Evolutionary conservation across 805 yeast species (phyloP), one percentile per base, ranked within the genome.

Genomic region (Candida nitratophila): DNA sequence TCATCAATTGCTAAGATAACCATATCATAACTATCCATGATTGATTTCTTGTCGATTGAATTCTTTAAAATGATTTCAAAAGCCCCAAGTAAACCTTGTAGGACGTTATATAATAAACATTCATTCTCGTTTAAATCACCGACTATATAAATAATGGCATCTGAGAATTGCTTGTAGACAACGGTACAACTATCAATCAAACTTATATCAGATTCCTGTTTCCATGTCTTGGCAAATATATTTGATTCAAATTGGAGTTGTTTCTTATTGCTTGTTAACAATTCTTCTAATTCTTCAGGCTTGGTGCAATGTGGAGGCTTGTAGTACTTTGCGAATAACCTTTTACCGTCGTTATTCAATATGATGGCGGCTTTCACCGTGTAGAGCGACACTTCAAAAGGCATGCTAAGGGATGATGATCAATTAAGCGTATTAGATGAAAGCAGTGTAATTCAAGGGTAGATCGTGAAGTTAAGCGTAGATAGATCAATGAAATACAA

Each of bases 1-100:
- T 93, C 98, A 63, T 93, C 99, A 37, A 90, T 76, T 4, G 95
- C 86, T 61, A 93, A 74, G 37, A 87, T 72, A 33, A 89, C 83
- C 71, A 86, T 73, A 64, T 93, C 99, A 60, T 83, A 93, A 60
- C 83, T 78, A 51, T 86, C 96, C 55, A 81, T 76, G 39, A 91
- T 68, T 3, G 90, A 76, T 51, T 81, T 74, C 61, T 81, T 86
- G 64, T 93, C 98, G 49, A 90, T 69, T 14, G 85, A 75, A 52
- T 69, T 73, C 53, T 75, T 79, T 48, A 90, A 70, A 41, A 90
- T 74, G 47, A 86, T 79, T 52, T 84, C 91, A 49, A 93, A 68
- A 12, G 96, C 85, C 50, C 89, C 96, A 52, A 76, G 76, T 49
- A 93, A 73, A 27, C 91, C 96, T 50, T 77, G 72, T 42, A 89